Base-by-base conservation (phyloP, 2,329 filamentous ascomycete genomes). In the Pseudogymnoascus sp. region DNA sequence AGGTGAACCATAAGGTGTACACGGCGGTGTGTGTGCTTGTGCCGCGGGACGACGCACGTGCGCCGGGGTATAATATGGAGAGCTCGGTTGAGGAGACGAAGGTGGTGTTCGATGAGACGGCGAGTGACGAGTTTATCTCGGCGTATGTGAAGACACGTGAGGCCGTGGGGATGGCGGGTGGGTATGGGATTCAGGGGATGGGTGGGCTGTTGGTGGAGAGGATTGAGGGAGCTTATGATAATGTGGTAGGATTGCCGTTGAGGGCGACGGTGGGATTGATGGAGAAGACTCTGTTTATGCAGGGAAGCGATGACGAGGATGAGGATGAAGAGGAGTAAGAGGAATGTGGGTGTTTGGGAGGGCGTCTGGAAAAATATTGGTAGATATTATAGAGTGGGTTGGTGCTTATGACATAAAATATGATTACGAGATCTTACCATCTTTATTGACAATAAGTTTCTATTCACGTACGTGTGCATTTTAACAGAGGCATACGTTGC, bases 81-180 rank as follows among this genome's bases (percentile, higher is more conserved):
- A 86, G 83, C 45, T 84, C 89, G 70, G 90, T 94, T 4, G 93
- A 97, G 77, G 92, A 96, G 80, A 97, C 93, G 48, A 83, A 81
- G 64, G 94, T 99, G n/a, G 85, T 83, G 72, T 99, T 99, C 75
- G 90, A 92, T 71, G 75, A 80, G 63, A 83, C 82, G 45, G 79
- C 87, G 4, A 85, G 85, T 12, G 93, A 99, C 76, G 92, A 96
- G 64, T 82, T 96, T 67, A 87, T 97, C 63, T 79, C 90, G 68
- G 58, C 77, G 1, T 92, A 92, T 72, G 88, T 92, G 63, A 82
- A 81, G 71, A 97, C 93, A 21, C 82, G 93, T 61, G 94, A 99
- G 78, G 94, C 94, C 1, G 92, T 86, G 9, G 94, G 97, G 75
- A 99, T 97, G 79, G 94, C 94, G 0, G 94, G 94, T 1, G 94